Evolutionary conservation across 2,329 filamentous ascomycete genomes (phyloP), one percentile per base, ranked within the genome.

Genomic region (Aspergillus fructus): DNA sequence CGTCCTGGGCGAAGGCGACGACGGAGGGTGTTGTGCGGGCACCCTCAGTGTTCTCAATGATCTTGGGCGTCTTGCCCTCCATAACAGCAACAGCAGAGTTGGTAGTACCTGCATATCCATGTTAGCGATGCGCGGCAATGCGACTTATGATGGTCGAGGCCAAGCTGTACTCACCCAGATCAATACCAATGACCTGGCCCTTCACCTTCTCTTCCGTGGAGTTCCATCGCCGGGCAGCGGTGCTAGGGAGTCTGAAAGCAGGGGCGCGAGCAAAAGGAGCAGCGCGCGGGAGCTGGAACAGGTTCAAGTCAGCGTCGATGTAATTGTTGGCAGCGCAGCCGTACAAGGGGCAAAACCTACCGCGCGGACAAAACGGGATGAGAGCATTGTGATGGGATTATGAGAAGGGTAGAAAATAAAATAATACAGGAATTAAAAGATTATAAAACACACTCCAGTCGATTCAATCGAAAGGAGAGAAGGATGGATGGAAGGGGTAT

Each of bases 1-100:
- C 93, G 75, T 96, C 92, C 81, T 96, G 89, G 65, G 93, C 89
- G 78, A 97, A 97, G 70, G 90, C 94, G 64, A 97, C 93, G 57
- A 97, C 92, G 57, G 93, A 97, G 52, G 93, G 91, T 54, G 91
- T 96, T 76, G 91, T 96, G 73, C 91, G 86, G 66, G 90, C 89
- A 86, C 91, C 93, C 84, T 97, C 93, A 27, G 93, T 83, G 85
- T 97, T 97, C 81, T 97, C 93, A 76, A 97, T 97, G 76, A 97
- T 97, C 80, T 89, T 91, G 69, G 93, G 91, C 56, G 85, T 80
- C 84, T 96, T 96, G 79, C 93, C 94, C 84, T 97, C 93, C 93
- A 97, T 96, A 65, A 97, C 83, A 72, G 93, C 93, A 61, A 97
- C 93, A 56, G 93, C 93, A 60, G 93, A 97, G 86, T 97, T 97